These are phyloP conservation scores for Cytospora schulzeri DNA, from an alignment of 2,329 filamentous ascomycete species.

Conservation along the genomic window DNA sequence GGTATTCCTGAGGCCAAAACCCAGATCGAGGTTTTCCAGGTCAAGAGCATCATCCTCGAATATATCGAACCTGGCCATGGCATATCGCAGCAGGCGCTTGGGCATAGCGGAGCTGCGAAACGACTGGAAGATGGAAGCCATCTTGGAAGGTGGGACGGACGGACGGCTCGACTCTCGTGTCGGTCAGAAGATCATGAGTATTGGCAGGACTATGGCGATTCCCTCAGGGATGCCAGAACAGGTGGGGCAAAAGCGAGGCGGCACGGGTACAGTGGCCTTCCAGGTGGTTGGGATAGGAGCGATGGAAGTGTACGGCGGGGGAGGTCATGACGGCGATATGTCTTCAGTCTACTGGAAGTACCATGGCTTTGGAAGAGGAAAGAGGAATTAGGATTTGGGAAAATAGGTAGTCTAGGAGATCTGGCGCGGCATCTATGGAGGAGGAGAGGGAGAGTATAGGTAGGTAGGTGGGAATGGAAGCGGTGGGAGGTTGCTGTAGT, in stretches of 20 bases:
- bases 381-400: neutral
- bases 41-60: slow-evolving; percentile 87
- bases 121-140: slow-evolving; percentile 73
- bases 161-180: neutral
- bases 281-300: slow-evolving; percentile 18
- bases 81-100: slow-evolving; percentile 86
- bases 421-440: neutral
- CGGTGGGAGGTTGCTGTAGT: neutral
- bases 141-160: slow-evolving; percentile 41
- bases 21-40: slow-evolving; percentile 81
- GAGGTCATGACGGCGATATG: slow-evolving; percentile 26
- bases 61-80: slow-evolving; percentile 78
- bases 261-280: slow-evolving; percentile 10
- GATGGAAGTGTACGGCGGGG: slow-evolving; percentile 20
- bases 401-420: neutral
- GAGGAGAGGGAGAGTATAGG: neutral
- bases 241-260: slow-evolving; percentile 3
- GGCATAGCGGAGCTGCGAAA: slow-evolving; percentile 74
- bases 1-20: slow-evolving; percentile 77
- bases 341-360: slow-evolving; percentile 9
- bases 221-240: slow-evolving; percentile 9
- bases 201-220: neutral
- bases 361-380: slow-evolving; percentile 1
- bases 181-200: neutral
- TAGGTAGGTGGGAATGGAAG: neutral